These are phyloP conservation scores for Hsuehochloa calcarea DNA, from an alignment of 176 grass and related monocot genomes.

Conservation along the genomic window DNA sequence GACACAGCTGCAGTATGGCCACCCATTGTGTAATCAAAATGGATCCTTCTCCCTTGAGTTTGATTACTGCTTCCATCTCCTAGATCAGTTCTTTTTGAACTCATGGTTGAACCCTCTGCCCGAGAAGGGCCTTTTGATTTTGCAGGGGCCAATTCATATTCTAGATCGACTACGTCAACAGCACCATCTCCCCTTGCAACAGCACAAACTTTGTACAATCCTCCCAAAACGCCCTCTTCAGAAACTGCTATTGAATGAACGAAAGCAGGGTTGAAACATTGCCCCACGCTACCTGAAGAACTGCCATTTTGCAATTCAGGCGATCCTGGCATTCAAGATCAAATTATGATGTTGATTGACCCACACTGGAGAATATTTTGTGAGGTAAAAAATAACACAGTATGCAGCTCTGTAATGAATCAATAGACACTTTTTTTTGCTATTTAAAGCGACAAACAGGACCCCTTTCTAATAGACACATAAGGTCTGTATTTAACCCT, in stretches of 20 bases:
- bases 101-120: slow-evolving; percentile 22
- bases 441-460: background rate
- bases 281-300: slow-evolving; percentile 53
- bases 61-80: slow-evolving; percentile 43
- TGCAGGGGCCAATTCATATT: slow-evolving; percentile 53
- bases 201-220: slow-evolving; percentile 73
- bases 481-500: background rate
- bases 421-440: background rate
- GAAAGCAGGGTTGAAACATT: slow-evolving; percentile 95
- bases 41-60: slow-evolving; percentile 55
- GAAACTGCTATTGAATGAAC: slow-evolving; percentile 79
- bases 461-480: slow-evolving; percentile 9
- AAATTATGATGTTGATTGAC: background rate
- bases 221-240: slow-evolving; percentile 64
- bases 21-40: slow-evolving; percentile 69
- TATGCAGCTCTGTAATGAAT: background rate
- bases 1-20: slow-evolving; percentile 85
- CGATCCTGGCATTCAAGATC: slow-evolving; percentile 50
- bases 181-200: slow-evolving; percentile 91
- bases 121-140: slow-evolving; percentile 51
- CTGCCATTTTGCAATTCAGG: slow-evolving; percentile 51
- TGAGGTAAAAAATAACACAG: background rate
- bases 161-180: slow-evolving; percentile 83
- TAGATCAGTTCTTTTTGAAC: slow-evolving; percentile 43
- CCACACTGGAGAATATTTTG: background rate